A percentile compares a stretch with the other conserved stretches of the same genome.
Conservation (phyloP, 805 yeast genomes). For the Suhomyces tanzawaensis region DNA sequence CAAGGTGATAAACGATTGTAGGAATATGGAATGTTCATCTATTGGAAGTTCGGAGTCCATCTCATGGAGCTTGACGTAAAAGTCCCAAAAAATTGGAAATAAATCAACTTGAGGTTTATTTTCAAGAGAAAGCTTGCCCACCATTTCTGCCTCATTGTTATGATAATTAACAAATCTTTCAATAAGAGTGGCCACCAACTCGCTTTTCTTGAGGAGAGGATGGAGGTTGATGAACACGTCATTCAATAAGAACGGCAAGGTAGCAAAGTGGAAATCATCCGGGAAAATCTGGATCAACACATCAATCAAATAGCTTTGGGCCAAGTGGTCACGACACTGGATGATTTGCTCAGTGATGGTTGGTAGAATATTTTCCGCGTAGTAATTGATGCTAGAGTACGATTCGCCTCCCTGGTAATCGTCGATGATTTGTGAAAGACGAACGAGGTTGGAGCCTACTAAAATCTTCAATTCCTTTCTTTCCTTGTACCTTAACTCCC, state of each 20-base stretch:
- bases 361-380: slow-evolving; percentile 64
- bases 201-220: slow-evolving; percentile 67
- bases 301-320: slow-evolving; percentile 89
- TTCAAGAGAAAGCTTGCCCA: slow-evolving; percentile 12
- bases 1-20: slow-evolving; percentile 64
- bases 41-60: slow-evolving; percentile 63
- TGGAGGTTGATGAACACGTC: slow-evolving; percentile 63
- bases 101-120: slow-evolving; percentile 22
- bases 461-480: slow-evolving; percentile 85
- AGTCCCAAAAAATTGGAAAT: slow-evolving; percentile 66
- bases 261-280: slow-evolving; percentile 79
- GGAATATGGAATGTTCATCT: slow-evolving; percentile 61
- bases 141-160: slow-evolving; percentile 27
- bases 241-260: slow-evolving; percentile 61
- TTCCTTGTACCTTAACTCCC: slow-evolving; percentile 69
- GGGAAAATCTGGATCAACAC: slow-evolving; percentile 94
- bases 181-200: slow-evolving; percentile 66
- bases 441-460: slow-evolving; percentile 88
- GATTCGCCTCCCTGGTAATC: slow-evolving; percentile 47
- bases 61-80: slow-evolving; percentile 53
- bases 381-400: slow-evolving; percentile 30
- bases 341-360: slow-evolving; percentile 82
- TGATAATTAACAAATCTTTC: slow-evolving; percentile 61
- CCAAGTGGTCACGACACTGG: slow-evolving; percentile 87
- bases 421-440: slow-evolving; percentile 81